Percentiles rank a stretch among this genome's conserved stretches.
phyloP scores from a whole-genome alignment of 768 basidiomycete genomes.

The Panellus pusillus region DNA sequence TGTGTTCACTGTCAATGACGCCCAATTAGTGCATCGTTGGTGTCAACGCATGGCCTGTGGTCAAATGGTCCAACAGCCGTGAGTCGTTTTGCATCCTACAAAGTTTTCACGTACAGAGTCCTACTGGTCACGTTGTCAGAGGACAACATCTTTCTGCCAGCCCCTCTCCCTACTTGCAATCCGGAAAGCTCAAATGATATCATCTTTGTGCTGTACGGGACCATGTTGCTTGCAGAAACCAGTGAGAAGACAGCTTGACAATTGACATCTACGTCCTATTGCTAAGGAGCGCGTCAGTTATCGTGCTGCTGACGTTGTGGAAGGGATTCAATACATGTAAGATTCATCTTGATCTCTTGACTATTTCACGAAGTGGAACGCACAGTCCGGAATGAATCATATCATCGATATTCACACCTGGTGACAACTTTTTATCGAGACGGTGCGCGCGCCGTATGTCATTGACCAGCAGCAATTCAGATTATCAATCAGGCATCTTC shows the following conservation, averaged over 20 bases:
- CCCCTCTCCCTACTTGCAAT: not conserved
- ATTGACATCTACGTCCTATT: not conserved
- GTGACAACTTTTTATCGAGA: constrained; percentile 11
- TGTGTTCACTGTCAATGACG: not conserved
- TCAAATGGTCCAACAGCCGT: constrained; percentile 4
- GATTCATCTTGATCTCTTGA: not conserved
- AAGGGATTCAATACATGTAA: constrained; percentile 9
- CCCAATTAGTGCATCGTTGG: not conserved
- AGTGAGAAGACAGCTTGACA: not conserved
- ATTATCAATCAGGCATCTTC: constrained; percentile 9
- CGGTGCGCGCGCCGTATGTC: too few species aligned
- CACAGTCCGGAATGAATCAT: too few species aligned
- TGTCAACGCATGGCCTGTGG: constrained; percentile 8
- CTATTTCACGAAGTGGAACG: too few species aligned
- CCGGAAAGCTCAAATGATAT: constrained; percentile 5
- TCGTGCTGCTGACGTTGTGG: constrained; percentile 10
- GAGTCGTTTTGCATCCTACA: not conserved
- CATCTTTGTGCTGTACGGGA: not conserved
- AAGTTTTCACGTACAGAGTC: not conserved
- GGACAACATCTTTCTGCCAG: not conserved
- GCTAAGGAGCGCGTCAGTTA: not conserved
- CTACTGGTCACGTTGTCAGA: not conserved
- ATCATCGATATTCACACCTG: constrained; percentile 2
- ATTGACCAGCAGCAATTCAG: too few species aligned
- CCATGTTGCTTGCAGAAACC: constrained; percentile 3